Conservation (phyloP, 192 early-diverging fungal species). For the Allomyces javanicus region DNA sequence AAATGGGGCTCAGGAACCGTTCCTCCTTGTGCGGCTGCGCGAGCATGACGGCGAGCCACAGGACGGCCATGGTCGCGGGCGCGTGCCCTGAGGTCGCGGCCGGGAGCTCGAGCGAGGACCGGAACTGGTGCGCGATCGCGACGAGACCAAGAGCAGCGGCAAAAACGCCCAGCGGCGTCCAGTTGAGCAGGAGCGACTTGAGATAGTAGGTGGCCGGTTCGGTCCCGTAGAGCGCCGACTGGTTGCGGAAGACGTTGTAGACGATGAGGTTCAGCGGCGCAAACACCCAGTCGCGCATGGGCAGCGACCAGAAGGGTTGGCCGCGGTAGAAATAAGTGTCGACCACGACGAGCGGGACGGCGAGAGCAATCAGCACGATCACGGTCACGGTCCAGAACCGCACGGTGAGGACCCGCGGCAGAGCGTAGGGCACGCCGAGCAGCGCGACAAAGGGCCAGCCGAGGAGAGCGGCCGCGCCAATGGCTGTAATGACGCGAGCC, state of each 20-base stretch:
- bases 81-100: constrained; percentile 1
- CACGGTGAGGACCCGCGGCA: constrained; percentile 40
- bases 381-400: constrained; percentile 15
- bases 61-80: constrained; percentile 25
- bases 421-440: constrained; percentile 48
- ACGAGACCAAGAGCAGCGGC: neutral
- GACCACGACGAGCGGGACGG: constrained; percentile 30
- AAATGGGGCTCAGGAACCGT: constrained; percentile 77
- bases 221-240: constrained; percentile 62
- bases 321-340: constrained; percentile 63
- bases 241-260: constrained; percentile 73
- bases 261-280: constrained; percentile 38
- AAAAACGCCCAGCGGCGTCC: constrained; percentile 22
- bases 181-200: constrained; percentile 75
- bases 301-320: constrained; percentile 15
- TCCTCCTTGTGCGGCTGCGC: constrained; percentile 95
- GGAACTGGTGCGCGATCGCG: constrained; percentile 1
- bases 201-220: constrained; percentile 91
- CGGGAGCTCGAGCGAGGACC: constrained; percentile 19
- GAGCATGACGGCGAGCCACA: constrained; percentile 59
- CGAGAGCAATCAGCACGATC: constrained; percentile 11
- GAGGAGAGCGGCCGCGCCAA: constrained; percentile 38
- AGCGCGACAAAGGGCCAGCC: constrained; percentile 82
- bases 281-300: no score
- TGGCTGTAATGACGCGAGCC: neutral